phyloP scores from a whole-genome alignment of 1,284 basidiomycete genomes.

The Tilletiopsis washingtonensis region DNA sequence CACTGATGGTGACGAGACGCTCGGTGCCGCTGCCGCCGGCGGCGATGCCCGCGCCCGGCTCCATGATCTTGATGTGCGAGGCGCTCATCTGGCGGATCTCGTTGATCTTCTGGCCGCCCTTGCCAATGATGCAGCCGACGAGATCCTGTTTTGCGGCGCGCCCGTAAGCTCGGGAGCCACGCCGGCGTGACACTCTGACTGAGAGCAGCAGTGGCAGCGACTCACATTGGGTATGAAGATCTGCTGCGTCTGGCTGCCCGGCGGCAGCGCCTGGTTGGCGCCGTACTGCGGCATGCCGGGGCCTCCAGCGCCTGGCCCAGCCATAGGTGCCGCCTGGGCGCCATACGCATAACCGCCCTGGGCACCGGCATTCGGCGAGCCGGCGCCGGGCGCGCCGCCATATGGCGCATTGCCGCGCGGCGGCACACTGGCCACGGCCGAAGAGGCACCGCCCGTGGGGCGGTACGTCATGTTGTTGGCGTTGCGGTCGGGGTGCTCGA shows the following conservation, averaged over 20 bases:
- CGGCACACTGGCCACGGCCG: conserved; percentile 8
- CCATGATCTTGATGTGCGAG: conserved; percentile 97
- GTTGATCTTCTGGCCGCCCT: conserved; percentile 97
- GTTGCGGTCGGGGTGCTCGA: conserved; percentile 73
- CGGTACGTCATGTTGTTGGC: conserved; percentile 47
- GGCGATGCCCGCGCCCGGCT: conserved; percentile 56
- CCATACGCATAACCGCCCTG: conserved; percentile 10
- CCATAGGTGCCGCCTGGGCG: conserved; percentile 6
- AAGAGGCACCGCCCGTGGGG: conserved; percentile 31
- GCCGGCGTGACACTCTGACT: too few species aligned
- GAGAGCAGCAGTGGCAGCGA: too few species aligned
- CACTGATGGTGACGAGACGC: conserved; percentile 49
- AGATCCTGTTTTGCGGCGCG: too few species aligned
- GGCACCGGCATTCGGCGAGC: conserved; percentile 7
- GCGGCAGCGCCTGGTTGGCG: conserved; percentile 52
- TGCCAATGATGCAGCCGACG: conserved; percentile 97
- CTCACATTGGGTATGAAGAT: conserved; percentile 99
- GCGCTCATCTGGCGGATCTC: conserved; percentile 91
- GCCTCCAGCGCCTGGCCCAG: conserved; percentile 7
- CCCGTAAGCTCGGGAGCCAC: too few species aligned
- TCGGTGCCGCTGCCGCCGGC: conserved; percentile 49
- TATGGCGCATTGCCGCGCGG: conserved; percentile 1
- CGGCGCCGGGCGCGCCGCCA: conserved; percentile 2
- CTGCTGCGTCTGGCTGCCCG: conserved; percentile 78
- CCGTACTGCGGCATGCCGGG: conserved; percentile 8